A percentile compares a stretch with the other conserved stretches of the same genome.
These are phyloP conservation scores for Kwoniella dejecticola DNA, from an alignment of 768 basidiomycete species.

Conservation along the genomic window DNA sequence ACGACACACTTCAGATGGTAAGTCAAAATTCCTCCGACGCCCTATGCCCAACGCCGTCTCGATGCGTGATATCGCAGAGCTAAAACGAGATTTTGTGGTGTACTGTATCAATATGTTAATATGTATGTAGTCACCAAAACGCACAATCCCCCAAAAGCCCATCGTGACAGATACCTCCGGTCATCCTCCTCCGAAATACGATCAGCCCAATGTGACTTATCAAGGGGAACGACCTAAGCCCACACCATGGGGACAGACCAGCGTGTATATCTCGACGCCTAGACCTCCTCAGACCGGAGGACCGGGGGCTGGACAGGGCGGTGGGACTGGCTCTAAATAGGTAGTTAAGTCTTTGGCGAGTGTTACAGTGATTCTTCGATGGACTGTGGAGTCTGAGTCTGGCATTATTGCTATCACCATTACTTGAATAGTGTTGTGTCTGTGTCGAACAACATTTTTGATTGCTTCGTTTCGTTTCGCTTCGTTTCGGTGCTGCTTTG, in stretches of 20 bases:
- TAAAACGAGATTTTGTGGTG: too few species aligned
- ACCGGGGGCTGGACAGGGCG: not conserved
- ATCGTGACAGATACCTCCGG: not conserved
- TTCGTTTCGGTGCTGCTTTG: too few species aligned
- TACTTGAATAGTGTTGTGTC: too few species aligned
- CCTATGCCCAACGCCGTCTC: too few species aligned
- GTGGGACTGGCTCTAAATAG: not conserved
- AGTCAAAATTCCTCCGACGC: too few species aligned
- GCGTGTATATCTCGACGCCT: slow-evolving; percentile 1
- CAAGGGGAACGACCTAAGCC: slow-evolving; percentile 4
- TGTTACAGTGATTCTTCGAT: not conserved
- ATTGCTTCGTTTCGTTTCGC: too few species aligned
- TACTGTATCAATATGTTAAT: too few species aligned
- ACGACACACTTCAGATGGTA: too few species aligned
- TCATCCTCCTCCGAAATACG: not conserved
- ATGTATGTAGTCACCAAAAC: not conserved
- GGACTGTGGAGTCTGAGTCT: too few species aligned
- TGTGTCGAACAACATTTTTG: too few species aligned
- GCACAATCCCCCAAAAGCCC: not conserved
- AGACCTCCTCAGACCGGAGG: not conserved
- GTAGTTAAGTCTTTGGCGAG: not conserved
- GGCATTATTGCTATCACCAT: too few species aligned
- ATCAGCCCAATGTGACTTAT: not conserved
- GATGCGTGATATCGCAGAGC: too few species aligned
- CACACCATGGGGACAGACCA: slow-evolving; percentile 5